Base-by-base conservation (phyloP, 78 protist genomes). In the Isochrysis galbana region DNA sequence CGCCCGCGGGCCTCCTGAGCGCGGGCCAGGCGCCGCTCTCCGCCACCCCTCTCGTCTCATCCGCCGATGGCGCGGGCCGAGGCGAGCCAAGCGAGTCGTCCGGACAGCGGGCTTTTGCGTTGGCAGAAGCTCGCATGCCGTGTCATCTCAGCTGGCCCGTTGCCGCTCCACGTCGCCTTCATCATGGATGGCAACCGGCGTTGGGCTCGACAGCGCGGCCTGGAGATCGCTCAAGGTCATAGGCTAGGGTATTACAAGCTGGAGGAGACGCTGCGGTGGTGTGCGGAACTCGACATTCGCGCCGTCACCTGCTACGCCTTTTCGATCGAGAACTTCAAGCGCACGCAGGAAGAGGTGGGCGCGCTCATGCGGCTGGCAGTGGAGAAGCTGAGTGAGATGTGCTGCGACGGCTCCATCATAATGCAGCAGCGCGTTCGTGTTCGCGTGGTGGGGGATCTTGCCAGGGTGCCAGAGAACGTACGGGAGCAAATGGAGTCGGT, bases 101-200 rank as follows among this genome's bases (percentile, higher is more conserved):
- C n/a, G n/a, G n/a, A n/a, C n/a, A n/a, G n/a, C n/a, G n/a, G n/a
- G n/a, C n/a, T n/a, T n/a, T n/a, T n/a, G n/a, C n/a, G n/a, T n/a
- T 29, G 26, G 32, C n/a, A 36, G 89, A 51, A 41, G 21, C 5
- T 1, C 42, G 74, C 25, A 11, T 69, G 45, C 23, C 11, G 86
- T 3, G 48, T 72, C 23, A 26, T 90, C 4, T 25, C 29, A 14
- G 26, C 61, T 38, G 93, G 93, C n/a, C 51, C 90, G 36, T n/a
- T 98, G 21, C 99, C 99, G 25, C 34, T 47, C 45, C 98, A 97
- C 72, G 92, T 98, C 10, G 98, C 98, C 2, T 93, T 98, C 44
- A 97, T 98, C 74, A 98, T 98, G 99, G 99, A 97, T 44, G 98
- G 98, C 26, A 97, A 97, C 94, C 93, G 98, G 21, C 72, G 98